phyloP scores from a whole-genome alignment of 2,329 filamentous ascomycete genomes.

The Hysterium pulicare region DNA sequence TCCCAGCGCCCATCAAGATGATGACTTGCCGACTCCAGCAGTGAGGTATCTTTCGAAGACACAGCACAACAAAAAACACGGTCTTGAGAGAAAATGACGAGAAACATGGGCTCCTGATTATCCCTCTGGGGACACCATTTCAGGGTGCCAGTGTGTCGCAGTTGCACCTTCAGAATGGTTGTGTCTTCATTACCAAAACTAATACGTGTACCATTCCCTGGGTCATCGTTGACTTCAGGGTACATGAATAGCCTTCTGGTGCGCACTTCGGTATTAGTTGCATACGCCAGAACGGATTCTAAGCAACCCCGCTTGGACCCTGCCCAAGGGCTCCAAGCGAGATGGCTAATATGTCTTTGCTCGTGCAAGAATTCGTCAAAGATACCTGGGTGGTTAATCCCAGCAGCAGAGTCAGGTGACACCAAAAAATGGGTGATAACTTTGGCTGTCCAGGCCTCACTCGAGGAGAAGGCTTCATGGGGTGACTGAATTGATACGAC shows the following conservation, averaged over 20 bases:
- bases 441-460: slow-evolving; percentile 24
- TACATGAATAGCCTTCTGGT: slow-evolving; percentile 17
- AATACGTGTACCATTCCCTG: too few relatives aligned
- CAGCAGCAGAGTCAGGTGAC: slow-evolving; percentile 9
- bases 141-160: slow-evolving; percentile 24
- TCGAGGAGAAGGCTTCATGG: slow-evolving; percentile 25
- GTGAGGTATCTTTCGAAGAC: slow-evolving; percentile 19
- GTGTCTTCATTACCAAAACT: too few relatives aligned
- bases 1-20: slow-evolving; percentile 44
- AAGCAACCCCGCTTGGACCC: slow-evolving; percentile 11
- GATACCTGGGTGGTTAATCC: slow-evolving; percentile 12
- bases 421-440: slow-evolving; percentile 25
- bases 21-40: slow-evolving; percentile 19
- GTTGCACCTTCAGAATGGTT: too few relatives aligned
- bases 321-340: slow-evolving; percentile 42
- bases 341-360: slow-evolving; percentile 30
- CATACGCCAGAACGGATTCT: slow-evolving; percentile 33
- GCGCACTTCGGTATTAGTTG: slow-evolving; percentile 31
- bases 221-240: too few relatives aligned
- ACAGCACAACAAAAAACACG: slow-evolving; percentile 25
- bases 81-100: slow-evolving; percentile 31
- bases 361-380: slow-evolving; percentile 31
- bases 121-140: slow-evolving; percentile 24
- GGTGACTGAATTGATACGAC: slow-evolving; percentile 39
- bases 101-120: slow-evolving; percentile 14